Conservation (phyloP, 805 yeast species). For the Kodamaea neixiangensis region DNA sequence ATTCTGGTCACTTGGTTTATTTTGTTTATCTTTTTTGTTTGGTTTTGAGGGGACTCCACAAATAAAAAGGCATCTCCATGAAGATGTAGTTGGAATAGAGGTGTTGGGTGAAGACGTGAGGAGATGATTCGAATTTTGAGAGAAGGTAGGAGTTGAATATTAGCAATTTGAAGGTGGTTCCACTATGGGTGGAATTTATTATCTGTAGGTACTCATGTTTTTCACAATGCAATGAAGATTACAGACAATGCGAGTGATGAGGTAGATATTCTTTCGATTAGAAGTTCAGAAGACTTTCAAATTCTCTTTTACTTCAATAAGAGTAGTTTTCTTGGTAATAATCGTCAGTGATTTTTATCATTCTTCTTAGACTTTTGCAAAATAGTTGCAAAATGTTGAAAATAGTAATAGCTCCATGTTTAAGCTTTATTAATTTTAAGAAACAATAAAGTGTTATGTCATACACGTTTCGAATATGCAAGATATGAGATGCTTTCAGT, state of each 20-base stretch:
- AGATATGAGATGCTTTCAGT: background rate
- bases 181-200: too few species aligned
- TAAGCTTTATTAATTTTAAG: background rate
- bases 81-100: background rate
- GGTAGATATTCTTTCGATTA: too few species aligned
- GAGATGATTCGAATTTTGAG: background rate
- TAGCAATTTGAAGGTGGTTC: too few species aligned
- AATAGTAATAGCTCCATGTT: background rate
- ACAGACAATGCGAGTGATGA: too few species aligned
- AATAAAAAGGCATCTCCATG: background rate
- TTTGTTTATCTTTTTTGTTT: slow-evolving; percentile 1
- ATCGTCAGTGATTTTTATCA: too few species aligned
- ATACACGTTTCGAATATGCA: background rate
- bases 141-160: too few species aligned
- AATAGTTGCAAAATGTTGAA: background rate
- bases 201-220: too few species aligned
- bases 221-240: too few species aligned
- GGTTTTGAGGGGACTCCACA: background rate
- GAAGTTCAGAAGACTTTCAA: too few species aligned
- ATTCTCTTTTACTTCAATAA: too few species aligned
- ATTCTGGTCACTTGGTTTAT: slow-evolving; percentile 1
- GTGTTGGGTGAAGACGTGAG: background rate
- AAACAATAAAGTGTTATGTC: background rate
- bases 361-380: too few species aligned
- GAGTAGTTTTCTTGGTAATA: too few species aligned